Base-by-base conservation (phyloP, 2,329 filamentous ascomycete species). In the Fusarium nematophilum region DNA sequence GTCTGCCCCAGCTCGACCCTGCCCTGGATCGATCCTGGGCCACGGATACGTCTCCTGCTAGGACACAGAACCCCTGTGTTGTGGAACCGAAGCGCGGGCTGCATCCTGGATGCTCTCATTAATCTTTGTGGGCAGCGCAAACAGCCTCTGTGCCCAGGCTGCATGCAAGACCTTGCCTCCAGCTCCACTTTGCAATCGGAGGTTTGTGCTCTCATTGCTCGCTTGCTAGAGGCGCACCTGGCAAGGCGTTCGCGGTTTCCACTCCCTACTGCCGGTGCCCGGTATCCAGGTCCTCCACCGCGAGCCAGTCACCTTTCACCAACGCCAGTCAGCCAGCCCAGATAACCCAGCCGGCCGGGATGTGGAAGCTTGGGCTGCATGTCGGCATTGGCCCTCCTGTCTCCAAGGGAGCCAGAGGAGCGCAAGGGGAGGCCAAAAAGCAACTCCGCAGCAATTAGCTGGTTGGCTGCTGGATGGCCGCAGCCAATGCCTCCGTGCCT, bases 41-140 rank as follows among this genome's bases (percentile, higher is more conserved):
- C 44, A 44, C 40, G 52, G 52, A 53, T 50, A 27, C 37, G 30
- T 27, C 57, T 53, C 51, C 65, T 51, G 51, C n/a, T n/a, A n/a
- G n/a, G 51, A 40, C 31, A 37, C 29, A 15, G 21, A 27, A 46
- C 29, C 65, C 60, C 53, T 67, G 53, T 33, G 29, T 56, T 47
- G 65, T 63, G 55, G 64, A 38, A 44, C 65, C 14, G 31, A 21
- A 40, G 39, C 34, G 53, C 37, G 53, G 50, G 47, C 62, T 47
- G 62, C 44, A 64, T 61, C 60, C 53, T 61, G 56, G 56, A 48
- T 38, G 36, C 36, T 25, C 49, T 39, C 38, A 21, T 21, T 21
- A 6, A 49, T 61, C 56, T 45, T 49, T 57, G 56, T 40, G 53
- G 60, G 49, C 46, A 34, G 45, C 38, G 49, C 48, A 59, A 59